Percentiles rank a stretch among this genome's conserved stretches.
Conservation (phyloP, 345 rosid species). For the Conringia planisiliqua region DNA sequence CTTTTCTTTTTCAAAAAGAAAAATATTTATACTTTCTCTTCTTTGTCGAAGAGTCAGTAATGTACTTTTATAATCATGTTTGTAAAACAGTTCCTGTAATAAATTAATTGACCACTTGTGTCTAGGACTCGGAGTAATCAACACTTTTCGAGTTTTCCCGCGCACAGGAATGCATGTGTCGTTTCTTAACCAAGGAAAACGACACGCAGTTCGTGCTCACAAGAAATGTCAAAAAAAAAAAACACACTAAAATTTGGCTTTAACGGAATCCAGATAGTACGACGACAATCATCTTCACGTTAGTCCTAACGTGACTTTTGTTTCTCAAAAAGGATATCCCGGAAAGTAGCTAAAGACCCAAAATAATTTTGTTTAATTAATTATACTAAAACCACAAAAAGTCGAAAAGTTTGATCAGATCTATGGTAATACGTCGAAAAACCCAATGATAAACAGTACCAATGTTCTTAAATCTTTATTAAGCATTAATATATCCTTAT, state of each 20-base stretch:
- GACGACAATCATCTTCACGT: neutral
- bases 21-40: too few species aligned
- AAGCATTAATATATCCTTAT: too few species aligned
- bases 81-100: neutral
- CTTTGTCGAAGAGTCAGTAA: neutral
- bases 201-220: neutral
- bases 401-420: neutral
- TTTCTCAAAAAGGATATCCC: neutral
- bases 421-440: neutral
- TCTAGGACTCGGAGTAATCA: neutral
- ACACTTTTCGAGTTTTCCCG: neutral
- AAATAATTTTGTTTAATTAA: neutral
- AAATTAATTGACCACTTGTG: neutral
- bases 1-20: too few species aligned
- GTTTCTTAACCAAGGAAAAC: neutral
- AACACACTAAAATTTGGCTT: neutral
- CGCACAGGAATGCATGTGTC: neutral
- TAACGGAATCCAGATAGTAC: neutral
- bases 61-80: neutral
- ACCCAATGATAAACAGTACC: neutral
- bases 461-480: neutral
- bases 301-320: slow-evolving; percentile 5
- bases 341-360: neutral
- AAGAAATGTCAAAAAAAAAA: neutral
- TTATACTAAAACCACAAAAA: neutral